Conservation (phyloP, 768 basidiomycete genomes). For the Lactarius hatsudake region DNA sequence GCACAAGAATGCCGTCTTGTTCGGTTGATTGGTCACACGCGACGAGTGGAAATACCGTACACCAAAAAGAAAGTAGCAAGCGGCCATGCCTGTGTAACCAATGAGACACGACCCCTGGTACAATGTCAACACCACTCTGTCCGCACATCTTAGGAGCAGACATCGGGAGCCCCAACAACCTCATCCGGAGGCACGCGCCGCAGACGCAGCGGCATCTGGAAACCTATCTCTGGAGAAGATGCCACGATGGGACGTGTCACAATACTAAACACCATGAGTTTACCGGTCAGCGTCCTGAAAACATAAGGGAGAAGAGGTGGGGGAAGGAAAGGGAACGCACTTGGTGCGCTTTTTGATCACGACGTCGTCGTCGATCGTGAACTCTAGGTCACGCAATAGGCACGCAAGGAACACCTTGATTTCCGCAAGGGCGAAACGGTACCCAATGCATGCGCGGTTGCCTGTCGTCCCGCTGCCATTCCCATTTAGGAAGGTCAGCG, state of each 20-base stretch:
- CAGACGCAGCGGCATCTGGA: constrained; percentile 59
- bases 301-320: constrained; percentile 16
- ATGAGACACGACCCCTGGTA: background rate
- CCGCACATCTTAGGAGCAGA: background rate
- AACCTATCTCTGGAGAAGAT: constrained; percentile 50
- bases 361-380: constrained; percentile 48
- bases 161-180: background rate
- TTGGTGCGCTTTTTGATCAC: constrained; percentile 64
- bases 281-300: constrained; percentile 24
- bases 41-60: background rate
- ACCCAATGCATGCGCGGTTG: constrained; percentile 56
- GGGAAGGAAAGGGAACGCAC: constrained; percentile 39
- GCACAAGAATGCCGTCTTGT: background rate
- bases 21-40: background rate
- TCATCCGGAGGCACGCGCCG: constrained; percentile 32
- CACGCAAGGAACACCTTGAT: constrained; percentile 63
- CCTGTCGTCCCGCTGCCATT: constrained; percentile 45
- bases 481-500: constrained; percentile 57
- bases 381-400: constrained; percentile 55
- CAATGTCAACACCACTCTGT: background rate
- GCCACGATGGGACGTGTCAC: constrained; percentile 58
- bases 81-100: background rate
- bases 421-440: constrained; percentile 57
- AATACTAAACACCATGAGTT: constrained; percentile 36
- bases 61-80: background rate